Conservation (phyloP, 345 rosid genomes). For the Acer yangbiense region DNA sequence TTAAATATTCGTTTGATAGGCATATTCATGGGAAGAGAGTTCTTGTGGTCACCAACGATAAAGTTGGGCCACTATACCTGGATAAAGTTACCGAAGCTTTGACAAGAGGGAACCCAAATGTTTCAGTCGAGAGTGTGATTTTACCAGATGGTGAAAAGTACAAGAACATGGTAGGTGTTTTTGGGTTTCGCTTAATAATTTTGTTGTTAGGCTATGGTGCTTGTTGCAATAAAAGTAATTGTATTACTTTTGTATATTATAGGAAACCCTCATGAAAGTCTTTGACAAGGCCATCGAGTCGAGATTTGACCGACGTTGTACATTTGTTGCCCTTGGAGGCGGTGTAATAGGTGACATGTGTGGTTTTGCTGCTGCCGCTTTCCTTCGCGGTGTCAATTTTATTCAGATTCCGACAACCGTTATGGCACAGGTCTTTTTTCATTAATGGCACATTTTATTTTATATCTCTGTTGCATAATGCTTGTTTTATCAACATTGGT, state of each 20-base stretch:
- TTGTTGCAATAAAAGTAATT: background rate
- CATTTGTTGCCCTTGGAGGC: constrained; percentile 98
- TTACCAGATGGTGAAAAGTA: constrained; percentile 93
- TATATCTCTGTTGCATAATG: background rate
- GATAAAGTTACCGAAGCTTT: constrained; percentile 80
- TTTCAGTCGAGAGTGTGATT: constrained; percentile 80
- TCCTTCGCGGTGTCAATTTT: constrained; percentile 96
- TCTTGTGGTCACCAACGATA: constrained; percentile 84
- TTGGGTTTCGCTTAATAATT: background rate
- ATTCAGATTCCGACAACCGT: constrained; percentile 99
- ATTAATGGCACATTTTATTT: background rate
- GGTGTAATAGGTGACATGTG: constrained; percentile 99
- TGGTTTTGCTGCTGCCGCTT: constrained; percentile 95
- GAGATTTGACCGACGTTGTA: constrained; percentile 74
- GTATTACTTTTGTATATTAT: constrained; percentile 18
- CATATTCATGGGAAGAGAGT: constrained; percentile 96
- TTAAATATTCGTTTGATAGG: constrained; percentile 35
- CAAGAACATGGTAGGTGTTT: constrained; percentile 73
- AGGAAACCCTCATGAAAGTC: constrained; percentile 90
- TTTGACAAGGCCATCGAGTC: constrained; percentile 95
- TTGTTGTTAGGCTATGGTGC: background rate
- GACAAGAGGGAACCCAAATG: constrained; percentile 76
- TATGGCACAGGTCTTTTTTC: constrained; percentile 80
- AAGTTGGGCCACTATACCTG: constrained; percentile 72
- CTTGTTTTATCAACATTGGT: constrained; percentile 1